Evolutionary conservation across 2,329 filamentous ascomycete genomes (phyloP), one percentile per base, ranked within the genome.

Genomic region (Aspergillus sp.): DNA sequence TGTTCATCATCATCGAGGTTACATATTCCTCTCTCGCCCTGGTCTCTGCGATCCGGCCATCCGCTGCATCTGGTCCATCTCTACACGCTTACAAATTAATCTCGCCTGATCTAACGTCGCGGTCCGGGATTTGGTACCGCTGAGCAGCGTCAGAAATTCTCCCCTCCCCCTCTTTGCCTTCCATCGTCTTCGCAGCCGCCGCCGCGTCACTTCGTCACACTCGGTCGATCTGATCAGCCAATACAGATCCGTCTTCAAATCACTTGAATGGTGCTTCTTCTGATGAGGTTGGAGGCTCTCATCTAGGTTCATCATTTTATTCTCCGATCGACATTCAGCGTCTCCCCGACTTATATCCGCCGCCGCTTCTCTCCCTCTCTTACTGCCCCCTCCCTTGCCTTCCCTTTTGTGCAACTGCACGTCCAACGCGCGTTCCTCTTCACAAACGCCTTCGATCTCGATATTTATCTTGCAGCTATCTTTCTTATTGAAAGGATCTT

Each of bases 351-450:
- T 42, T 44, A 39, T 19, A 19, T 19, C 33, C 34, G 43, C 45
- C 34, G 34, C 36, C 40, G 35, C 33, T 34, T 27, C 28, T 33
- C 28, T 33, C 42, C 28, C 33, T 39, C 31, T 40, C 37, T 33
- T 30, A 38, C 38, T 27, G 40, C 33, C 43, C 40, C 36, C 45
- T 46, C 44, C 50, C 44, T 49, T 51, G 47, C 50, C 52, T 48
- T 53, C 48, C 37, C 42, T 47, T 28, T 34, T 42, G 38, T 31
- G 45, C 43, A 45, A 42, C 46, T 37, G 43, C 49, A 50, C 51
- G 35, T 42, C 46, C 45, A 42, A 49, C 49, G 49, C 53, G 51
- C 42, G 46, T 48, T 50, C 37, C 42, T 33, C 44, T 37, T 48
- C 39, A 37, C 44, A 53, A 46, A 35, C 30, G 29, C 42, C 36